phyloP scores from a whole-genome alignment of 352 stramenopile genomes.

The Phytophthora cactorum region DNA sequence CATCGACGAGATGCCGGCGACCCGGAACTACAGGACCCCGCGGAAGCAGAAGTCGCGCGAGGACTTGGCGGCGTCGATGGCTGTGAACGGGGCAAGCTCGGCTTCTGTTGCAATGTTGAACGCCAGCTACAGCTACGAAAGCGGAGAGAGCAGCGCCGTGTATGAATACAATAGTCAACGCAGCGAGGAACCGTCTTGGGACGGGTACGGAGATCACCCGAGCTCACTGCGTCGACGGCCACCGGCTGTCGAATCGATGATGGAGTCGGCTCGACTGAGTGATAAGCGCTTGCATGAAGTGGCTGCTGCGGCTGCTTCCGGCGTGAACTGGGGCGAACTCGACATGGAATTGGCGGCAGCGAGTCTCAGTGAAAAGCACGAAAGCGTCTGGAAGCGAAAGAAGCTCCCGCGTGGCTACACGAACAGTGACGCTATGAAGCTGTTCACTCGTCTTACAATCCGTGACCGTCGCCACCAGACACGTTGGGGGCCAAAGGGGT shows the following conservation, averaged over 20 bases:
- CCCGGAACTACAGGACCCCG: constrained; percentile 14
- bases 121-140: constrained; percentile 36
- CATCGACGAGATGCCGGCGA: constrained; percentile 13
- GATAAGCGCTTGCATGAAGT: constrained; percentile 50
- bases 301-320: constrained; percentile 29
- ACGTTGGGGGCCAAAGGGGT: constrained; percentile 39
- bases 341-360: constrained; percentile 37
- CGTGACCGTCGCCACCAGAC: constrained; percentile 34
- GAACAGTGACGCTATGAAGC: constrained; percentile 33
- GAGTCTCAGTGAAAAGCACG: constrained; percentile 23
- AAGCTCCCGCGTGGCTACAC: constrained; percentile 24
- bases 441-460: constrained; percentile 34
- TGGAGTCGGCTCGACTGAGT: constrained; percentile 35
- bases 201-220: constrained; percentile 15
- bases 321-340: constrained; percentile 46
- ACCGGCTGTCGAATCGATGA: constrained; percentile 19
- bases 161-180: constrained; percentile 30
- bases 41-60: constrained; percentile 7
- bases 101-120: constrained; percentile 30
- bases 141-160: constrained; percentile 25
- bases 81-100: constrained; percentile 23
- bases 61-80: constrained; percentile 20
- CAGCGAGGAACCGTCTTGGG: constrained; percentile 25
- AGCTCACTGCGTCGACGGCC: constrained; percentile 18
- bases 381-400: constrained; percentile 43